Evolutionary conservation across 768 basidiomycete genomes (phyloP).

Genomic region (Paxillus rubicundulus): DNA sequence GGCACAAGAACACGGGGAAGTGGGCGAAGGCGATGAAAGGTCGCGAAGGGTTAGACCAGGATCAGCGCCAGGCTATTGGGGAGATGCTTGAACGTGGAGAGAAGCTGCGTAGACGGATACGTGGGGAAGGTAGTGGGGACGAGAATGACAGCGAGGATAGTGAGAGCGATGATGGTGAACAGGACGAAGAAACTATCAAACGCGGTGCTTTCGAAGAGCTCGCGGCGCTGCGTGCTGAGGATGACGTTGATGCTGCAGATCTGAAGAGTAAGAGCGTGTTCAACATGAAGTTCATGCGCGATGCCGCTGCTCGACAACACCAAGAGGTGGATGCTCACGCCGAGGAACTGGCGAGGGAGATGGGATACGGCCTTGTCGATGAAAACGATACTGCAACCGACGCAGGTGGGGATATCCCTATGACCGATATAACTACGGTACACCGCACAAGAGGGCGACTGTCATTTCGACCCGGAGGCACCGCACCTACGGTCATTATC

Average conservation of each 20-base stretch:
- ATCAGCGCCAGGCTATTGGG: conserved; percentile 65
- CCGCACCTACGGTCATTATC: not conserved
- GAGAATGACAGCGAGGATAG: conserved; percentile 46
- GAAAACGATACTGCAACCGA: conserved; percentile 31
- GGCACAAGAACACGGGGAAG: conserved; percentile 85
- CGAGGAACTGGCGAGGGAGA: conserved; percentile 71
- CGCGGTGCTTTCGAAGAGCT: conserved; percentile 78
- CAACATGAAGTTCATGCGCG: conserved; percentile 98
- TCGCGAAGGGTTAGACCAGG: conserved; percentile 63
- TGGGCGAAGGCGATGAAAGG: conserved; percentile 79
- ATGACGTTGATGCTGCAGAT: conserved; percentile 23
- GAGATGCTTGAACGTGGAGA: conserved; percentile 88
- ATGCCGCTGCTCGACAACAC: conserved; percentile 73
- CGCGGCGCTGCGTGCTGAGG: conserved; percentile 43
- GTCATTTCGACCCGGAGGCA: conserved; percentile 54
- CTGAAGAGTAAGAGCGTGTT: conserved; percentile 68
- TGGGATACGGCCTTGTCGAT: conserved; percentile 45
- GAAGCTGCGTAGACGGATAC: conserved; percentile 72
- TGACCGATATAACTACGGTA: conserved; percentile 36
- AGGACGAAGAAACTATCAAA: conserved; percentile 51
- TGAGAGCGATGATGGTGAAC: conserved; percentile 36
- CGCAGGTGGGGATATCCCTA: conserved; percentile 28
- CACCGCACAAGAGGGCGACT: conserved; percentile 69
- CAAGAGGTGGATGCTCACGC: conserved; percentile 54
- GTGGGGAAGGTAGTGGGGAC: conserved; percentile 59